Evolutionary conservation across 2,329 filamentous ascomycete species (phyloP).

Genomic region (Neurospora sp.): DNA sequence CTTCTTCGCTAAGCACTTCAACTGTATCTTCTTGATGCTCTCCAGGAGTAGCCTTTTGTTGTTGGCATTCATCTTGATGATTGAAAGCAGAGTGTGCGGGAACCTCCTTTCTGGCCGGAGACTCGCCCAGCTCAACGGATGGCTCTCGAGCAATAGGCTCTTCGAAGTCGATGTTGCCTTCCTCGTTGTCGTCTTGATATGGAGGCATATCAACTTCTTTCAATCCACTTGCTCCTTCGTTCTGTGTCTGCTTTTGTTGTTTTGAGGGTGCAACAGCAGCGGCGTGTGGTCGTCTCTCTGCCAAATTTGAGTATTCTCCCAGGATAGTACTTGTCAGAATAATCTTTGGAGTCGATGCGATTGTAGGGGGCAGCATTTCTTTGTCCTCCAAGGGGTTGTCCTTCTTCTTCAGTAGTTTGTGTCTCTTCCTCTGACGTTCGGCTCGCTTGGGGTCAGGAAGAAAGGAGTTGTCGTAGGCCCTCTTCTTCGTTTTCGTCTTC

Average conservation of each 20-base stretch:
- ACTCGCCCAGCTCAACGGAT: neutral
- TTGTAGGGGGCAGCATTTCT: neutral
- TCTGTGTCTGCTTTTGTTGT: neutral
- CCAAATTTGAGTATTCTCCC: neutral
- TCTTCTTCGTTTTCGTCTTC: neutral
- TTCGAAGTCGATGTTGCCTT: neutral
- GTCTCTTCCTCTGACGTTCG: neutral
- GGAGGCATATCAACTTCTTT: neutral
- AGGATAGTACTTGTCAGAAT: neutral
- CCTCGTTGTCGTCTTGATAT: neutral
- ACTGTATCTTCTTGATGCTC: neutral
- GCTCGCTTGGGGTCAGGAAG: neutral
- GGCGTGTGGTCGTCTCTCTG: neutral
- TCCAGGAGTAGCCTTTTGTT: neutral
- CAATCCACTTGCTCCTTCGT: neutral
- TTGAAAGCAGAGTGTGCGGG: neutral
- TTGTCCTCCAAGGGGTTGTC: neutral
- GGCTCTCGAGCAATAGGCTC: neutral
- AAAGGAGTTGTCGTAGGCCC: conserved; percentile 8
- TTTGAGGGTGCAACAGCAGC: neutral
- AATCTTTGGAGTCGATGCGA: neutral
- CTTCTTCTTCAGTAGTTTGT: conserved; percentile 3
- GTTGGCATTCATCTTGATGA: neutral
- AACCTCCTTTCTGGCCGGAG: neutral
- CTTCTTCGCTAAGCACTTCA: neutral